Evolutionary conservation across 345 rosid species (phyloP), one percentile per base, ranked within the genome.

Genomic region (Eutrema heterophyllum): DNA sequence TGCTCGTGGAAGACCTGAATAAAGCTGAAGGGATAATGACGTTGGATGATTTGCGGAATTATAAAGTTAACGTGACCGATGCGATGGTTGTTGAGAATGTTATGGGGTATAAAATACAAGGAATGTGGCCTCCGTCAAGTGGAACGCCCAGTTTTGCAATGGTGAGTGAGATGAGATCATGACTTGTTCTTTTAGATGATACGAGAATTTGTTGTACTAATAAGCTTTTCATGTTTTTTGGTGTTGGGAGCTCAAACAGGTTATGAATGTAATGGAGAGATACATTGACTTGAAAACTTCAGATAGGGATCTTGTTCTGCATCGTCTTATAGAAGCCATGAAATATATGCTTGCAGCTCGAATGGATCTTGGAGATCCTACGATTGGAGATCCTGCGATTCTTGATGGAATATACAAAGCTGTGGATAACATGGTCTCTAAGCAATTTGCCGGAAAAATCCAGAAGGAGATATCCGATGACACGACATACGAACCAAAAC

Each of bases 111-210:
- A 86, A 85, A 3, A 11, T 92, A 27, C 77, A 73, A 5, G 97
- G 97, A 72, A 89, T 92, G 96, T 86, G 89, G 26, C 90, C 90
- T 45, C 97, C 97, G 36, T 92, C 97, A 1, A 81, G 88, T 45
- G 97, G 97, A 75, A 89, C 92, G 0, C 69, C 80, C 11, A 92
- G 90, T 45, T 61, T 88, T 51, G 75, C 93, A 41, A 14, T 92
- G 92, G 97, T 87, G 74, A 38, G 91, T 21, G 24, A 21, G 24
- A 21, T 21, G 24, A 21, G 24, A 21, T 21, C 24, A 21, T 21
- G 24, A 21, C 24, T 21, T 21, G 24, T 21, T 21, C 24, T 21
- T 2, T 21, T 21, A 21, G 24, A 21, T 21, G 24, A 1, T 21
- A 21, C 24, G 24, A 1, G 24, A 1, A 21, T 21, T 21, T 21